phyloP scores from a whole-genome alignment of 73 alveolate species.

The Halteria grandinella region DNA sequence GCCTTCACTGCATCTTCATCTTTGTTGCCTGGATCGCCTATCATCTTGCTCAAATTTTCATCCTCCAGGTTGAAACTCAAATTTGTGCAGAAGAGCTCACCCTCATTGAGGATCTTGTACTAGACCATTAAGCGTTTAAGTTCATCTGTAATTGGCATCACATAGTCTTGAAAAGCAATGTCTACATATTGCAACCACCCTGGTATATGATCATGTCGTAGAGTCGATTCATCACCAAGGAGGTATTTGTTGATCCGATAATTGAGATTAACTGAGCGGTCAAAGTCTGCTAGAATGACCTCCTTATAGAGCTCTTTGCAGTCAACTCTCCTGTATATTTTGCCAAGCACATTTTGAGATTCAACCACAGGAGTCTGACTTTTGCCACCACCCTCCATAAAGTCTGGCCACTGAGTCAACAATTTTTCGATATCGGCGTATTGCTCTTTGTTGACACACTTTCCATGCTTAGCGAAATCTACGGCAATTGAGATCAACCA shows the following conservation, averaged over 20 bases:
- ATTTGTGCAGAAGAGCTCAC: constrained; percentile 36
- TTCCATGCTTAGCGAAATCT: constrained; percentile 47
- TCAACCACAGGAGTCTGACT: neutral
- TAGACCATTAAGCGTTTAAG: constrained; percentile 19
- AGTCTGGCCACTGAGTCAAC: constrained; percentile 3
- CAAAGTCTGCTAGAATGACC: neutral
- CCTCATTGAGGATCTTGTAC: constrained; percentile 17
- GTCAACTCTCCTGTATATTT: constrained; percentile 11
- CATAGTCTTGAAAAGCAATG: neutral
- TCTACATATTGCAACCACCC: neutral
- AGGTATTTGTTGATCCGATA: neutral
- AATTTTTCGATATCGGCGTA: neutral
- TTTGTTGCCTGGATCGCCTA: constrained; percentile 38
- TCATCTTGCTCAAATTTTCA: neutral
- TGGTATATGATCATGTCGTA: neutral
- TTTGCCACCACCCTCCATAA: neutral
- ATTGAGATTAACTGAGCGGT: neutral
- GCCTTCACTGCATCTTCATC: constrained; percentile 42
- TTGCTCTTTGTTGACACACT: neutral
- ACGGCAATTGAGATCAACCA: neutral
- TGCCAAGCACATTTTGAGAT: neutral
- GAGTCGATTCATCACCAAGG: neutral
- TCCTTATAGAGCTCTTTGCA: neutral
- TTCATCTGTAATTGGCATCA: constrained; percentile 5
- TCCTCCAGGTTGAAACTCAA: constrained; percentile 5